These are phyloP conservation scores for Trametes sanguinea DNA, from an alignment of 768 basidiomycete species.

Conservation along the genomic window DNA sequence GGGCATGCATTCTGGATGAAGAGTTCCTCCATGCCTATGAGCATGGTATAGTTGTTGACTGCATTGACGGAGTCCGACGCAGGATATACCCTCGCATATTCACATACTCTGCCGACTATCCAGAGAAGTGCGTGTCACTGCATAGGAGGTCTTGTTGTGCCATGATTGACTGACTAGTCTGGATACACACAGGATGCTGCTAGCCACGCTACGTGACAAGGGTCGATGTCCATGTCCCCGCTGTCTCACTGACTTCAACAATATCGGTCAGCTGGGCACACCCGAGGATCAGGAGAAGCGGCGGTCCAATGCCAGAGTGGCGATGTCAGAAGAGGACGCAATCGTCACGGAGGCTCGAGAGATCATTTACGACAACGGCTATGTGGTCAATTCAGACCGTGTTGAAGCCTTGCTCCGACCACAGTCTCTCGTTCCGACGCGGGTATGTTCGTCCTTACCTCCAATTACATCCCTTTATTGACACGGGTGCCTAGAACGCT, in stretches of 20 bases:
- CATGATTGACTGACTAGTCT: background rate
- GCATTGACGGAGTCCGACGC: constrained; percentile 30
- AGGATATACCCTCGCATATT: constrained; percentile 29
- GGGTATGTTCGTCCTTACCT: constrained; percentile 4
- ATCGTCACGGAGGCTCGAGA: constrained; percentile 7
- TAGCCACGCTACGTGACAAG: constrained; percentile 14
- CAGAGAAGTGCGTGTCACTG: constrained; percentile 39
- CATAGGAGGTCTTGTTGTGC: no score
- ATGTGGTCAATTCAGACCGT: background rate
- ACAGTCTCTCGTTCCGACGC: constrained; percentile 27
- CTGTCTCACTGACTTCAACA: constrained; percentile 25
- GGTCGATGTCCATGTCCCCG: constrained; percentile 36
- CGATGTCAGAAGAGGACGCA: background rate
- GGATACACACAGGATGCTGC: background rate
- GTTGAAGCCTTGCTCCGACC: constrained; percentile 21
- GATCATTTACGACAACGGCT: constrained; percentile 21
- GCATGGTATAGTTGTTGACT: constrained; percentile 30
- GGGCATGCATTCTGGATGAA: constrained; percentile 26
- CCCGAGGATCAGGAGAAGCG: constrained; percentile 10
- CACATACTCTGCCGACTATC: constrained; percentile 35
- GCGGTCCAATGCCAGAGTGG: background rate
- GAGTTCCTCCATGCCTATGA: constrained; percentile 28
- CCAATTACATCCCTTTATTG: background rate
- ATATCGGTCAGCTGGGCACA: constrained; percentile 23
- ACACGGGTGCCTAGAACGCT: background rate